Percentiles rank a stretch among this genome's conserved stretches.
Conservation (phyloP, 108 stramenopile genomes). For the Cyclostephanos tholiformis region DNA sequence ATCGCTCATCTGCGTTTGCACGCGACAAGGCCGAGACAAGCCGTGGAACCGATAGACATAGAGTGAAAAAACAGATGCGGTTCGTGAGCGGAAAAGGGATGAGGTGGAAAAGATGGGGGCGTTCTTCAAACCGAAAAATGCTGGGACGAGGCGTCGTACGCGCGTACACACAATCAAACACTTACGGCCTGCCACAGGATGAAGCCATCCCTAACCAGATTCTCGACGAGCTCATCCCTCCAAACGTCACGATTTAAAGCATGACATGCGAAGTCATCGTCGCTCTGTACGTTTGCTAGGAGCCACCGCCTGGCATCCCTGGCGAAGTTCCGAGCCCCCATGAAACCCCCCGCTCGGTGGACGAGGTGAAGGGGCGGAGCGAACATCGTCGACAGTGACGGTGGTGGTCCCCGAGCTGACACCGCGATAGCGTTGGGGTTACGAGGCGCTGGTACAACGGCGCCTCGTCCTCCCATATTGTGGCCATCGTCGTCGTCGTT, state of each 20-base stretch:
- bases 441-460: constrained; percentile 17
- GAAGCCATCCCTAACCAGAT: constrained; percentile 90
- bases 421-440: background rate
- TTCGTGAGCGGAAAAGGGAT: constrained; percentile 4
- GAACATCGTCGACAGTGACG: constrained; percentile 77
- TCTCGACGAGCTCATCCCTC: constrained; percentile 94
- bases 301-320: constrained; percentile 90
- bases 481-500: constrained; percentile 20
- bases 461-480: constrained; percentile 23
- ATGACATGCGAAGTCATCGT: constrained; percentile 89
- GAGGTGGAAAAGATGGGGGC: too few species aligned
- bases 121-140: too few species aligned
- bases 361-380: constrained; percentile 75
- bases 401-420: constrained; percentile 20
- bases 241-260: constrained; percentile 96
- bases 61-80: background rate
- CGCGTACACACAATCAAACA: constrained; percentile 5
- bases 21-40: background rate
- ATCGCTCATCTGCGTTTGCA: constrained; percentile 53
- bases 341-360: constrained; percentile 76
- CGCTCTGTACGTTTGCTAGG: constrained; percentile 89
- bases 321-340: constrained; percentile 80
- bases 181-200: constrained; percentile 92
- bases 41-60: too few species aligned
- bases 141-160: background rate